Percentiles rank a stretch among this genome's conserved stretches.
Conservation (phyloP, 78 protist genomes). For the slime mould (Dictyostelium discoideum) region dicty_2.7 NC_007090.3:3678501-3679000, state of each 20-base stretch:
- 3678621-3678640: conserved; percentile 50
- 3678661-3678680: conserved; percentile 67
- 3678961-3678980: conserved; percentile 50
- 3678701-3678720: neutral
- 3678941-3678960: conserved; percentile 10
- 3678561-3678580: conserved; percentile 53
- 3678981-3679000: conserved; percentile 54
- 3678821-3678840: conserved; percentile 61
- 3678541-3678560: conserved; percentile 45
- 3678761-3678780: conserved; percentile 52
- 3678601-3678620: conserved; percentile 56
- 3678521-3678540: conserved; percentile 64
- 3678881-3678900: conserved; percentile 66
- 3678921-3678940: conserved; percentile 50
- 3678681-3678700: conserved; percentile 46
- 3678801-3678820: conserved; percentile 66
- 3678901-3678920: conserved; percentile 56
- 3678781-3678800: conserved; percentile 20
- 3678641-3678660: conserved; percentile 45
- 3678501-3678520: conserved; percentile 69
- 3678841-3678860: conserved; percentile 39
- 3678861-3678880: conserved; percentile 29
- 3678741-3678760: neutral
- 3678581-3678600: conserved; percentile 43
- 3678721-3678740: neutral